Percentiles rank a stretch among this genome's conserved stretches.
These are phyloP conservation scores for Vanrija pseudolonga DNA, from an alignment of 1,284 basidiomycete species.

Conservation along the genomic window DNA sequence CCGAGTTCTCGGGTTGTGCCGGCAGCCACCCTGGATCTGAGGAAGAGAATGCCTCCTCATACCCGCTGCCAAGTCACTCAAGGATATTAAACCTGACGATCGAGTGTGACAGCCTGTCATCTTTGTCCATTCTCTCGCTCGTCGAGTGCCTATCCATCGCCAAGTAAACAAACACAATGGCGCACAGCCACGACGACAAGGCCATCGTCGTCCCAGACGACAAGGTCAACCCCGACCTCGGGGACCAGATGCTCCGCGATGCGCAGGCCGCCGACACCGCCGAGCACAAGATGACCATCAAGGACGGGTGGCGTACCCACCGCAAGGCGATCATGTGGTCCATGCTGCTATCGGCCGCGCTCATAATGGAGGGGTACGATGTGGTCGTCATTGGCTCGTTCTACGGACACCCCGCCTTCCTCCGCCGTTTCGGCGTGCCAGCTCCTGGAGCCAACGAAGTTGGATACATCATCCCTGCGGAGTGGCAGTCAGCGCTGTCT, in stretches of 20 bases:
- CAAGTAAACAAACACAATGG: background rate
- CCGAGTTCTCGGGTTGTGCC: background rate
- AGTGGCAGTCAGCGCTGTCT: constrained; percentile 22
- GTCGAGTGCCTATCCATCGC: background rate
- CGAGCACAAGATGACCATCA: constrained; percentile 47
- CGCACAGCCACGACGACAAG: background rate
- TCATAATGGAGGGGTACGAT: constrained; percentile 28
- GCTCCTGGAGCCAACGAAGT: constrained; percentile 20
- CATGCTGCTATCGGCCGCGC: constrained; percentile 42
- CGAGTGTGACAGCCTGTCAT: too few species aligned
- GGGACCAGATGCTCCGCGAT: constrained; percentile 43
- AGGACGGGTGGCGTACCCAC: constrained; percentile 48
- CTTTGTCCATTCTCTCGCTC: background rate
- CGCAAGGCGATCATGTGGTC: constrained; percentile 51
- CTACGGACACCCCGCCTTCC: constrained; percentile 47
- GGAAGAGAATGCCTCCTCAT: too few species aligned
- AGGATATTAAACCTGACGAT: too few species aligned
- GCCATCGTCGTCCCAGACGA: background rate
- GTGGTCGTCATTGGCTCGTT: constrained; percentile 45
- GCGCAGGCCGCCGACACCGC: constrained; percentile 45
- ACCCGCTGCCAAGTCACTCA: too few species aligned
- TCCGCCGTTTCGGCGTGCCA: constrained; percentile 25
- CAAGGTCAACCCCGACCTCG: constrained; percentile 15
- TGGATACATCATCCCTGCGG: constrained; percentile 11
- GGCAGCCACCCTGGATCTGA: too few species aligned